A percentile compares a stretch with the other conserved stretches of the same genome.
These are phyloP conservation scores for Solanum paucissectum DNA, from an alignment of 257 asterid genomes.

Conservation along the genomic window DNA sequence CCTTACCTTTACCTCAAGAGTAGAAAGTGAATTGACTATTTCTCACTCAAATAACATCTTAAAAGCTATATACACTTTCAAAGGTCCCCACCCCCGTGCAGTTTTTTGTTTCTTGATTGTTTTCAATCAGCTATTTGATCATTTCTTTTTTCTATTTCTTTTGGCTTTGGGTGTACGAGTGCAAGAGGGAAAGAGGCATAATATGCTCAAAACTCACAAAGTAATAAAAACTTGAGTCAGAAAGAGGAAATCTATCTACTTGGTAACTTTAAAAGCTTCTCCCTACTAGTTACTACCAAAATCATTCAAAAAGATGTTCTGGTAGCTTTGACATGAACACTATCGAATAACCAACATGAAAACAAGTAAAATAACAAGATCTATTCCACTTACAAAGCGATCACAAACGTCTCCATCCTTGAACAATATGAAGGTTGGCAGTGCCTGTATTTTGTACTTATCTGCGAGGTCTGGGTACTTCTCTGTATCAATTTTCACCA, in stretches of 20 bases:
- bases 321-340: not conserved
- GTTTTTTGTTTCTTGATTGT: not conserved
- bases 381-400: conserved; percentile 70
- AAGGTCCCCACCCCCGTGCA: not conserved
- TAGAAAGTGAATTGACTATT: not conserved
- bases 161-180: not conserved
- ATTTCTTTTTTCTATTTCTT: not conserved
- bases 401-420: conserved; percentile 75
- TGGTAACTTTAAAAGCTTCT: not conserved
- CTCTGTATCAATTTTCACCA: conserved; percentile 89
- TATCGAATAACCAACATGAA: not conserved
- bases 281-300: not conserved
- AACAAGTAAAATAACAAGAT: not conserved
- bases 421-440: conserved; percentile 90
- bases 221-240: not conserved
- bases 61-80: not conserved
- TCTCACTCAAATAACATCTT: not conserved
- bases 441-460: conserved; percentile 71
- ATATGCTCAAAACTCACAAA: not conserved
- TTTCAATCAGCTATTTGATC: not conserved
- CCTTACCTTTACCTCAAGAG: not conserved
- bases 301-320: not conserved
- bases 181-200: not conserved
- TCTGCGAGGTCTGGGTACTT: conserved; percentile 73
- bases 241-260: not conserved